Evolutionary conservation across 192 early-diverging fungal genomes (phyloP), one percentile per base, ranked within the genome.

Genomic region (Lobosporangium transversale): DNA sequence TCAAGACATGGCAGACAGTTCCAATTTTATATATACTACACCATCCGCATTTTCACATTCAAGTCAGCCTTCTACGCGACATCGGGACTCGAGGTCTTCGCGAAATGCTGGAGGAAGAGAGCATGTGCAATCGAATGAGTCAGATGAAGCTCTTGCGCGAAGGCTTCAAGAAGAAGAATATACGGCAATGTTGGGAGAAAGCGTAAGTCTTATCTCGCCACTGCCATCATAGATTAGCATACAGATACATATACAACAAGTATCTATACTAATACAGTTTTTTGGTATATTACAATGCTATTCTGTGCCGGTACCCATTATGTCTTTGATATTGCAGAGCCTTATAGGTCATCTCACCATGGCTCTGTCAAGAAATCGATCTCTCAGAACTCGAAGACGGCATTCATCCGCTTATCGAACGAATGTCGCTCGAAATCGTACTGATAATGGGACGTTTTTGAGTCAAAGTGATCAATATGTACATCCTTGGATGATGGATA

Each of bases 151-250:
- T 21, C 53, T 65, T 12, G 62, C 62, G 21, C 23, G 51, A 36
- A 65, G 62, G 51, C 53, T 65, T 1, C 62, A 65, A 55, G 52
- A 65, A 24, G 62, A 65, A 43, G 62, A 65, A 51, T 65, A 53
- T 35, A 18, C 51, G 29, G 53, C 37, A 29, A 35, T 65, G 52
- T n/a, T 65, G 53, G 43, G 62, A 32, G 62, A 65, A 47, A 51
- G 62, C 54, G 62, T 65, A 65, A 55, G 62, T 65, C 50, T 55
- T 55, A 48, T 65, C 52, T 43, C 27, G 18, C 62, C 53, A 21
- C 51, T 24, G 42, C 62, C 62, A 7, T 63, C 61, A 26, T 63
- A 63, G 61, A 63, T 24, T 62, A 62, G 59, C 29, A 24, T 50
- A 24, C 36, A 59, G 44, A 24, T 59, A 48, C 26, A 63, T 35